Evolutionary conservation across 768 basidiomycete species (phyloP), one percentile per base, ranked within the genome.

Genomic region (Gelatoporia subvermispora): DNA sequence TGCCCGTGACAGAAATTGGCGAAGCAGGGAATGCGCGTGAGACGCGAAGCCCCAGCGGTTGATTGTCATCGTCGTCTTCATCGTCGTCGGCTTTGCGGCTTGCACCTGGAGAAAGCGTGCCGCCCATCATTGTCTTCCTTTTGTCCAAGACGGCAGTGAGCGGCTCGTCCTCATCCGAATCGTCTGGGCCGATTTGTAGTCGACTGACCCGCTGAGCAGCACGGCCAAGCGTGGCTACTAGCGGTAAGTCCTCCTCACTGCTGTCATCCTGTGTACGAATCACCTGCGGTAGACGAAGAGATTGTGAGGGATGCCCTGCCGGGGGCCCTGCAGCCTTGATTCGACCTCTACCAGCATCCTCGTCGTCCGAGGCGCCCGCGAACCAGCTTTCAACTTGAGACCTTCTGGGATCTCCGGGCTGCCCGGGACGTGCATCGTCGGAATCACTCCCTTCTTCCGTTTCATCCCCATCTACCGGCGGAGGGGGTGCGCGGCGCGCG

Each of bases 191-290:
- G 28, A 31, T 31, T 13, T 31, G 28, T 13, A 31, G 28, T 13
- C 28, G 28, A 59, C 52, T 31, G 57, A 48, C 50, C 50, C 58
- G 40, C 50, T 74, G 74, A 18, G 67, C 67, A n/a, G 73, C 79
- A 31, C 78, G 77, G 47, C 72, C 69, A n/a, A 81, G 68, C 8
- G 84, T 78, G 2, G 77, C 78, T 21, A 81, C 79, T 8, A 93
- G 72, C 2, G 91, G 91, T 37, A 90, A 55, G 66, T 93, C 89
- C 54, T 92, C 89, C 45, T 89, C 89, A 52, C 85, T 87, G 52
- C 82, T 79, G 17, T 75, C 75, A 43, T 73, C 76, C 16, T 57
- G 20, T 43, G 43, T 28, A 39, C 45, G 40, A 13, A 50, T 35
- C 23, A 42, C 35, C 43, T 57, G 61, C 18, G 56, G 65, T 35